These are phyloP conservation scores for Lagerstroemia speciosa DNA, from an alignment of 345 rosid genomes.

Conservation along the genomic window DNA sequence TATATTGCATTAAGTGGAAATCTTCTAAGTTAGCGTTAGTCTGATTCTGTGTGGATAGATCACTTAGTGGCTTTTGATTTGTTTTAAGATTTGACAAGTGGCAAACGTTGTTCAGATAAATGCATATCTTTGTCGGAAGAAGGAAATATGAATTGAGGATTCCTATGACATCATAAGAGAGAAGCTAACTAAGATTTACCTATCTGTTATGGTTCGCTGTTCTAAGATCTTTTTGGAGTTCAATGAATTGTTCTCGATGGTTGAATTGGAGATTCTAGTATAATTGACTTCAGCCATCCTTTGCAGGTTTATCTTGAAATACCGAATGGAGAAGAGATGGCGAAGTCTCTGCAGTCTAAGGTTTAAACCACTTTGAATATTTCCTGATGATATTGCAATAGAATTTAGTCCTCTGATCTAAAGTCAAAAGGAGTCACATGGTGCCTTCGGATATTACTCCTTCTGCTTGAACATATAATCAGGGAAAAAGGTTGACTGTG, in stretches of 20 bases:
- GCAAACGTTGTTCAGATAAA: neutral
- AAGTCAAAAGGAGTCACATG: neutral
- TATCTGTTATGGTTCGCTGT: neutral
- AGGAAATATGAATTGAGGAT: neutral
- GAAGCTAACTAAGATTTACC: neutral
- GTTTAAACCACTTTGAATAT: conserved; percentile 11
- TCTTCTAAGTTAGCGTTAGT: neutral
- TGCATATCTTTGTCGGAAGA: neutral
- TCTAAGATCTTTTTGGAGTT: neutral
- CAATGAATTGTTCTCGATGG: neutral
- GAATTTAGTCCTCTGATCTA: neutral
- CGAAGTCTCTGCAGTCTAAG: conserved; percentile 40
- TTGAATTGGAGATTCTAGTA: neutral
- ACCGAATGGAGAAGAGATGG: conserved; percentile 32
- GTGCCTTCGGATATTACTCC: neutral
- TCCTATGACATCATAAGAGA: neutral
- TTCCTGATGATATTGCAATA: neutral
- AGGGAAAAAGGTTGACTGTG: neutral
- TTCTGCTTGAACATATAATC: neutral
- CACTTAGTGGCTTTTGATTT: neutral
- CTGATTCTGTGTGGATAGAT: neutral
- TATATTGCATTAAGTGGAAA: neutral
- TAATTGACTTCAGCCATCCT: neutral
- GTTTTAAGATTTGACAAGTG: neutral
- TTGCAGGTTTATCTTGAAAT: conserved; percentile 39